These are phyloP conservation scores for Nymphaea colorata DNA, from an alignment of 164 flowering plant species.

Conservation along the genomic window DNA sequence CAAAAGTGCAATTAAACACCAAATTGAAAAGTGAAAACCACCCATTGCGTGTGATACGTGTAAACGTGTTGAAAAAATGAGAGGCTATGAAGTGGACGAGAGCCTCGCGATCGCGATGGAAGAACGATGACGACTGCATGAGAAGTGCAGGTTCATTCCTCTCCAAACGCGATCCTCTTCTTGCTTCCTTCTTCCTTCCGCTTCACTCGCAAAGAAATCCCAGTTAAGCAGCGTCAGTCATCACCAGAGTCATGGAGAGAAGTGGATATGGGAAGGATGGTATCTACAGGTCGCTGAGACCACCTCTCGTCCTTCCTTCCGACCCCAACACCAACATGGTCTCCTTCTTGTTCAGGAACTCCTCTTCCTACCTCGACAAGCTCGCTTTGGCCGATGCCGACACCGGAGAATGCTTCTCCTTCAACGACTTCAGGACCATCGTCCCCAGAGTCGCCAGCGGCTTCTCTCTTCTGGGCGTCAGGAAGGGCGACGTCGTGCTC, in stretches of 20 bases:
- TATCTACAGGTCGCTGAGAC: conserved; percentile 54
- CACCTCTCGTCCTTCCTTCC: conserved; percentile 37
- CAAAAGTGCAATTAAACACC: too few relatives aligned
- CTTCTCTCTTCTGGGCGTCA: conserved; percentile 31
- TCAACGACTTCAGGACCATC: conserved; percentile 32
- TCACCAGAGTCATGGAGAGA: conserved; percentile 23
- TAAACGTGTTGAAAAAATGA: too few relatives aligned
- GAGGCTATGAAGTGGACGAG: too few relatives aligned
- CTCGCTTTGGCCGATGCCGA: conserved; percentile 57
- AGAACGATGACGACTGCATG: too few relatives aligned
- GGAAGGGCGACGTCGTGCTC: conserved; percentile 56
- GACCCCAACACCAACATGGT: conserved; percentile 45
- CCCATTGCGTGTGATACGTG: too few relatives aligned
- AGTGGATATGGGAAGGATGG: conserved; percentile 43
- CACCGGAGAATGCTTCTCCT: conserved; percentile 26
- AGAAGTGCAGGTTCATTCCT: too few relatives aligned
- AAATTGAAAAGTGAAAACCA: too few relatives aligned
- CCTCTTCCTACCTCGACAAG: conserved; percentile 31
- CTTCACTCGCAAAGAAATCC: too few relatives aligned
- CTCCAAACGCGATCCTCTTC: too few relatives aligned
- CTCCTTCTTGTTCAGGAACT: conserved; percentile 56
- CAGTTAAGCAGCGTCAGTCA: too few relatives aligned
- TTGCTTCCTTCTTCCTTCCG: too few relatives aligned
- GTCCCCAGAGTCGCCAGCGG: conserved; percentile 44
- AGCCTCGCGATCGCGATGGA: too few relatives aligned